phyloP scores from a whole-genome alignment of 75 land plant genomes.

The Pinus tabuliformis region DNA sequence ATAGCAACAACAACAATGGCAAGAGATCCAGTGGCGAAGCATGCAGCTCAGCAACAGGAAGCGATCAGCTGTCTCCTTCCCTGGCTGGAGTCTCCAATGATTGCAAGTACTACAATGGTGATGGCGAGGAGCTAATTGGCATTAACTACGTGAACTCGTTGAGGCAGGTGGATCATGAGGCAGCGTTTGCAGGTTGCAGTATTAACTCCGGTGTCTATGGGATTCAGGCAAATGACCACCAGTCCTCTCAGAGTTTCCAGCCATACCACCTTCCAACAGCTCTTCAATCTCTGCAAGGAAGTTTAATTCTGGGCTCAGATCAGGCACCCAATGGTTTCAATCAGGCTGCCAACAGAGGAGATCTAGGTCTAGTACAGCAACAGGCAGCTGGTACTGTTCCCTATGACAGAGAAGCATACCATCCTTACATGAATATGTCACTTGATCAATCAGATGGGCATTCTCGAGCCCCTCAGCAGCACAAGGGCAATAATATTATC shows the following conservation, averaged over 20 bases:
- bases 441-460: slow-evolving; percentile 1
- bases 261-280: not conserved
- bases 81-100: not conserved
- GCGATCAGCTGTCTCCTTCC: slow-evolving; percentile 1
- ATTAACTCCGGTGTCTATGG: not conserved
- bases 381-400: not conserved
- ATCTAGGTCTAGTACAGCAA: not conserved
- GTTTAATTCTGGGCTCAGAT: not conserved
- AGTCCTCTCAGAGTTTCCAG: slow-evolving; percentile 11
- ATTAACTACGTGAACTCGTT: not conserved
- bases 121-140: slow-evolving; percentile 1
- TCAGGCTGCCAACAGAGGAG: slow-evolving; percentile 1
- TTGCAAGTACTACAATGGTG: slow-evolving; percentile 2
- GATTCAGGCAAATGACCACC: not conserved
- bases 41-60: not conserved
- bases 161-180: too few relatives aligned
- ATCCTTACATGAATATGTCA: slow-evolving; percentile 3
- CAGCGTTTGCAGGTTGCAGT: too few relatives aligned
- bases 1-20: not conserved
- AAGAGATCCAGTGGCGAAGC: slow-evolving; percentile 5
- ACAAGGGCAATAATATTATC: not conserved
- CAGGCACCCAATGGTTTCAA: not conserved
- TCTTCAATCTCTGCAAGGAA: slow-evolving; percentile 3
- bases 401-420: slow-evolving; percentile 1
- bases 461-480: slow-evolving; percentile 1